Evolutionary conservation across 2,329 filamentous ascomycete genomes (phyloP).

Genomic region (Hypomyces rosellus): DNA sequence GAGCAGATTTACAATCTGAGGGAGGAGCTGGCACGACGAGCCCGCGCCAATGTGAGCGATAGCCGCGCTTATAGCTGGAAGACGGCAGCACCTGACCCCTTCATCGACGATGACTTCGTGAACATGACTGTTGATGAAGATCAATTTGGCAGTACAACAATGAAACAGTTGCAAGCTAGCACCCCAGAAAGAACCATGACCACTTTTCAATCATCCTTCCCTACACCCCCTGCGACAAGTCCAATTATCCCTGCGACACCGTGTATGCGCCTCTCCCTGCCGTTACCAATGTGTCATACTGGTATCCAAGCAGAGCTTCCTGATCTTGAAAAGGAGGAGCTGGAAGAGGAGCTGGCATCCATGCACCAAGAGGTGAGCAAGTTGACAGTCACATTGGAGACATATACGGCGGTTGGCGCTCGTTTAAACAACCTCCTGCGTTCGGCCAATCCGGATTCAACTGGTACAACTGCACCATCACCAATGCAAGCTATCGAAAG

Average conservation of each 20-base stretch:
- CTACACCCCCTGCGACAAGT: constrained; percentile 51
- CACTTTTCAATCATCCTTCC: constrained; percentile 38
- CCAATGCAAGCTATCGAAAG: constrained; percentile 32
- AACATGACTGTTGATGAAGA: constrained; percentile 31
- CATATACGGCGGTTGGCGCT: constrained; percentile 36
- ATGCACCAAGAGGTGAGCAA: constrained; percentile 44
- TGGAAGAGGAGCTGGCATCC: constrained; percentile 43
- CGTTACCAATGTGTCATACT: constrained; percentile 20
- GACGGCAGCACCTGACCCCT: constrained; percentile 41
- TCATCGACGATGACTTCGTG: constrained; percentile 36
- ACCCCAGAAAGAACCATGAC: constrained; percentile 36
- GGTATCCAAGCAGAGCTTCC: constrained; percentile 37
- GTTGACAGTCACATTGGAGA: constrained; percentile 40
- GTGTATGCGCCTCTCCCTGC: constrained; percentile 20
- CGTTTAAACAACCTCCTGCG: constrained; percentile 33
- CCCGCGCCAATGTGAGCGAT: constrained; percentile 16
- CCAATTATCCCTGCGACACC: constrained; percentile 35
- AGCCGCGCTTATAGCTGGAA: constrained; percentile 43
- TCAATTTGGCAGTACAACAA: constrained; percentile 44
- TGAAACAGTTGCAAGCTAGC: constrained; percentile 45
- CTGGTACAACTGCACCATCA: constrained; percentile 9
- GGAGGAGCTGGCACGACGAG: constrained; percentile 24
- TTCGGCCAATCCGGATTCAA: constrained; percentile 10
- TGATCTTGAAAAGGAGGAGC: constrained; percentile 34
- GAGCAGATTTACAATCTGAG: constrained; percentile 32